These are phyloP conservation scores for Cyberlindnera petersonii DNA, from an alignment of 805 yeast genomes.

Conservation along the genomic window DNA sequence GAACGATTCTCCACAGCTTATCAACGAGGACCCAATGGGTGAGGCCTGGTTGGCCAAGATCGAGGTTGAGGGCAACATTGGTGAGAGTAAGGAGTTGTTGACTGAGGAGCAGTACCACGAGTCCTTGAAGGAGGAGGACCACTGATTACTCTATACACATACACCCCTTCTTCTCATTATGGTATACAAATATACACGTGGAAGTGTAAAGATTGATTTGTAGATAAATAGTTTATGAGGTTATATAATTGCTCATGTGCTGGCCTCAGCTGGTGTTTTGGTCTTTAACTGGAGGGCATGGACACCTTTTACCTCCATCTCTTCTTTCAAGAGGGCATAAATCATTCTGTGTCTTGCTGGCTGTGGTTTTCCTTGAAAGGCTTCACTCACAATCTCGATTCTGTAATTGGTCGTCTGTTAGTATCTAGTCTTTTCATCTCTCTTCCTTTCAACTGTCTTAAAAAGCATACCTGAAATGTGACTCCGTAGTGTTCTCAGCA, in stretches of 20 bases:
- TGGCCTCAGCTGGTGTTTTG: constrained; percentile 60
- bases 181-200: too few species aligned
- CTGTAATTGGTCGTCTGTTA: constrained; percentile 32
- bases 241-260: constrained; percentile 4
- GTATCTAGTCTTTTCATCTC: too few species aligned
- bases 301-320: constrained; percentile 63
- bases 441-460: too few species aligned
- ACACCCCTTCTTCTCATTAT: too few species aligned
- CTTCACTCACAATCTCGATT: constrained; percentile 65
- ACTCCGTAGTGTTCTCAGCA: constrained; percentile 66
- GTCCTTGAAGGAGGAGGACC: constrained; percentile 23
- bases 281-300: constrained; percentile 88
- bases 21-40: constrained; percentile 89
- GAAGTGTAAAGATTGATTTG: neutral
- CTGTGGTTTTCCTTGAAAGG: constrained; percentile 57
- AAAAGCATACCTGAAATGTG: constrained; percentile 52
- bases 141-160: too few species aligned
- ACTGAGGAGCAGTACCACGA: constrained; percentile 45
- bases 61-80: constrained; percentile 44
- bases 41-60: constrained; percentile 89
- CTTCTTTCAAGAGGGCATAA: constrained; percentile 66
- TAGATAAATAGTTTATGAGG: neutral
- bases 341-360: constrained; percentile 79
- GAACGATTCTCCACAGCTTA: constrained; percentile 67
- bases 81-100: constrained; percentile 53